Evolutionary conservation across 352 stramenopile genomes (phyloP).

Genomic region (Phytophthora chlamydospora): DNA sequence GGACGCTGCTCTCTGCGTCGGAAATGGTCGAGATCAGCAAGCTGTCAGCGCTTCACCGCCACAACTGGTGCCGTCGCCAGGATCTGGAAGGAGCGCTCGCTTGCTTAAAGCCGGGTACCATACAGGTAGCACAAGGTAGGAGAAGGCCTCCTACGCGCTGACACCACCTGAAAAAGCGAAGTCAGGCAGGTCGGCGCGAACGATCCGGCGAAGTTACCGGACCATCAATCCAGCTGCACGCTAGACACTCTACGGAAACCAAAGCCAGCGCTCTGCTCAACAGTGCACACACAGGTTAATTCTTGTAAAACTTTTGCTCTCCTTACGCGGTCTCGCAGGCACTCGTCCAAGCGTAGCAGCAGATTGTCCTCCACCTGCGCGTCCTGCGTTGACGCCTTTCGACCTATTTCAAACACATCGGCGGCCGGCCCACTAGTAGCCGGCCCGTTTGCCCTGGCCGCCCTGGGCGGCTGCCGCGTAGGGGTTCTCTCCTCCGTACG

Average conservation of each 20-base stretch:
- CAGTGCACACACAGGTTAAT: conserved; percentile 23
- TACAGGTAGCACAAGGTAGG: no score
- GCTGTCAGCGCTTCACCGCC: background rate
- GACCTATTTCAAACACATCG: conserved; percentile 34
- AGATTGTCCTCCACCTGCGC: conserved; percentile 3
- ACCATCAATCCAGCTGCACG: no score
- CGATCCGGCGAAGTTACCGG: background rate
- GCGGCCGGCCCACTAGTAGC: conserved; percentile 16
- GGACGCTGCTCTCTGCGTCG: conserved; percentile 19
- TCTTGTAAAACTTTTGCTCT: conserved; percentile 37
- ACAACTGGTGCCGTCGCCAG: conserved; percentile 10
- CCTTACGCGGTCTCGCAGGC: conserved; percentile 10
- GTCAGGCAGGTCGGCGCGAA: conserved; percentile 1
- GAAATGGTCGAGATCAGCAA: conserved; percentile 25
- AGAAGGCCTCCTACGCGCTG: background rate
- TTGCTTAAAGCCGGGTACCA: no score
- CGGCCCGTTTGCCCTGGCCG: conserved; percentile 29
- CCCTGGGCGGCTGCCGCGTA: conserved; percentile 36
- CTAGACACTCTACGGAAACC: no score
- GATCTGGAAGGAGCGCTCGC: conserved; percentile 16
- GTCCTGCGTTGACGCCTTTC: conserved; percentile 18
- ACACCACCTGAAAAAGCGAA: background rate
- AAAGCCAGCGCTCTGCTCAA: no score
- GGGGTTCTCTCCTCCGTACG: conserved; percentile 43
- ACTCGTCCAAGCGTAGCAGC: background rate